Percentiles rank a stretch among this genome's conserved stretches.
Conservation (phyloP, 2,329 filamentous ascomycete genomes). For the Aspergillus sp. region DNA sequence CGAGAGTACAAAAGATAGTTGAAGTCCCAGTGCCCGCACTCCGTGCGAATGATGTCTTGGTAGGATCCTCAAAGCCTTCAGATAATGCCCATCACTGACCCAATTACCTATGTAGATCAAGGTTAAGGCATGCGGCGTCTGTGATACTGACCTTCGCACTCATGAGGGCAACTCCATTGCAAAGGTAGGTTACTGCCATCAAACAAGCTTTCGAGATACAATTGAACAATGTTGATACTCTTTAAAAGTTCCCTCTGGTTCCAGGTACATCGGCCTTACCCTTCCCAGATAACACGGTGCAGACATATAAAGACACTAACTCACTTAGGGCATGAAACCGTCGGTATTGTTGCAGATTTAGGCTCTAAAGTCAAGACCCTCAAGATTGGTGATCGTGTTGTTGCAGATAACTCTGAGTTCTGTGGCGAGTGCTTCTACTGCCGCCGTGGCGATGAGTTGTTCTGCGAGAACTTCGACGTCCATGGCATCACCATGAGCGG, state of each 20-base stretch:
- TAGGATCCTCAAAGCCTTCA: conserved; percentile 21
- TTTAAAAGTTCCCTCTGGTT: conserved; percentile 60
- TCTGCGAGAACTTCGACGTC: conserved; percentile 69
- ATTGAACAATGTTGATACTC: background rate
- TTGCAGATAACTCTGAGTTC: conserved; percentile 56
- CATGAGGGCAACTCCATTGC: conserved; percentile 68
- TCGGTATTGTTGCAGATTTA: conserved; percentile 62
- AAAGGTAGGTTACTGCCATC: conserved; percentile 39
- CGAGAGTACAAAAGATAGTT: conserved; percentile 61
- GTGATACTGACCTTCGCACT: conserved; percentile 54
- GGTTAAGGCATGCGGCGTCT: conserved; percentile 67
- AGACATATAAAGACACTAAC: background rate
- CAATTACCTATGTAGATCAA: conserved; percentile 50
- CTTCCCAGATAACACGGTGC: background rate
- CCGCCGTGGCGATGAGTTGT: conserved; percentile 64
- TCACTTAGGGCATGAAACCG: conserved; percentile 61
- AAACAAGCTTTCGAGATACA: background rate
- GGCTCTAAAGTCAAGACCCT: conserved; percentile 61
- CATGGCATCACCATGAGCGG: conserved; percentile 62
- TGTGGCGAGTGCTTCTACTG: conserved; percentile 75
- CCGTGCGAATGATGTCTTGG: conserved; percentile 60
- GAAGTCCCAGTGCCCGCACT: conserved; percentile 62
- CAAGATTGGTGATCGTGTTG: conserved; percentile 62
- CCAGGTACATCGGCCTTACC: conserved; percentile 39
- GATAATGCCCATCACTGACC: background rate